Percentiles rank a stretch among this genome's conserved stretches.
Conservation (phyloP, 164 flowering plant species). For the Stephania japonica region DNA sequence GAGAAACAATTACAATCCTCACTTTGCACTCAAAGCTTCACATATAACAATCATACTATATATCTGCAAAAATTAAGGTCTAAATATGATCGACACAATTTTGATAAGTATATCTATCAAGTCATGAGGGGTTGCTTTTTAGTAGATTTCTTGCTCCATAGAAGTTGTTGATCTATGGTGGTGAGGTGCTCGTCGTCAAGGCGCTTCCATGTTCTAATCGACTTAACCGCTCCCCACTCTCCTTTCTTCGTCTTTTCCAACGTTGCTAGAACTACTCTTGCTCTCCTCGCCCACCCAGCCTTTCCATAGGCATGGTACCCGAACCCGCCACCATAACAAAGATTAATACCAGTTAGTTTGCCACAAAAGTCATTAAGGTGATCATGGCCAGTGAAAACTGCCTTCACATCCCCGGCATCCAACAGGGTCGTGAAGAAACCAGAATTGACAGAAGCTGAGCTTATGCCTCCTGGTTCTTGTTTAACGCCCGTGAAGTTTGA, state of each 20-base stretch:
- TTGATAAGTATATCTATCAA: too few species aligned
- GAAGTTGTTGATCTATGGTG: conserved; percentile 57
- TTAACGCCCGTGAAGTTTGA: conserved; percentile 74
- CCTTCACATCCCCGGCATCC: conserved; percentile 83
- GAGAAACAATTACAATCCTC: too few species aligned
- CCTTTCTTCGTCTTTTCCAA: conserved; percentile 54
- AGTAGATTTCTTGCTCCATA: conserved; percentile 58
- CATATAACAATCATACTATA: too few species aligned
- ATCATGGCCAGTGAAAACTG: conserved; percentile 84
- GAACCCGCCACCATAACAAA: conserved; percentile 93
- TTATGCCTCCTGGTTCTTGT: conserved; percentile 64
- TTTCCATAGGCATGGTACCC: conserved; percentile 98
- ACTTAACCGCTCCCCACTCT: conserved; percentile 79
- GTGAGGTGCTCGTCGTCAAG: conserved; percentile 69
- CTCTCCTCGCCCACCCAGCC: conserved; percentile 89
- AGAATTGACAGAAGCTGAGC: conserved; percentile 82
- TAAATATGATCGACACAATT: too few species aligned
- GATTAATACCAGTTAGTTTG: conserved; percentile 50
- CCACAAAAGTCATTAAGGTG: conserved; percentile 95
- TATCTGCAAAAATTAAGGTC: too few species aligned
- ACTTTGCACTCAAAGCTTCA: too few species aligned
- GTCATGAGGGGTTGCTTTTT: conserved; percentile 24
- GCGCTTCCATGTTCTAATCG: conserved; percentile 90
- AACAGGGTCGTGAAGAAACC: conserved; percentile 85
- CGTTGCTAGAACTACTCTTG: conserved; percentile 68